Evolutionary conservation across 805 yeast species (phyloP), one percentile per base, ranked within the genome.

Genomic region (Yarrowia deformans): DNA sequence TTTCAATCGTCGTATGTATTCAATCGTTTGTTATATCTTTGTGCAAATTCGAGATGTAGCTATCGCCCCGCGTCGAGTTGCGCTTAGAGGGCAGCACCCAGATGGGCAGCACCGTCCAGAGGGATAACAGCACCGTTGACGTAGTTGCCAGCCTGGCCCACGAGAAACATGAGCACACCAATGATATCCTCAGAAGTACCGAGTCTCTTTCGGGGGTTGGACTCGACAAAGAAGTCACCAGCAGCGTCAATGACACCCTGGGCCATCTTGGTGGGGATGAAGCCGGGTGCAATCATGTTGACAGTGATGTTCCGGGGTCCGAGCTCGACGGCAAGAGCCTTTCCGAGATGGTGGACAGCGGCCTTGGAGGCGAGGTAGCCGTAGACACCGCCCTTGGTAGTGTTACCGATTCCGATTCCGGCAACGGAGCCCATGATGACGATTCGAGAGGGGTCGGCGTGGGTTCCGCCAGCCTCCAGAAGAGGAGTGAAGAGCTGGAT

Each of bases 321-420:
- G 73, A 90, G 81, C 74, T 87, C 89, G 49, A 84, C 77, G 2
- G 93, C 90, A 73, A 89, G 82, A 70, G 82, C 78, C 77, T 85
- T 86, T 39, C 89, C 88, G 77, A 89, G 74, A 75, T 89, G 93
- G 69, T 87, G 84, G 5, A 90, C 87, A 52, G 90, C 93, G 3
- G 93, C 90, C 77, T 89, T 89, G 50, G 93, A 88, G 18, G 93
- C 90, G 54, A 84, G 75, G 77, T 89, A 89, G 8, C 93, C 93
- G 73, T 86, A 90, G 9, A 89, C 84, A 14, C 90, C 90, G 5
- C 82, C 85, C 19, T 74, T 71, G 49, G 75, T 67, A 29, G 83
- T 82, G 69, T 80, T 80, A 7, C 73, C 74, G 18, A 79, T 71
- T 18, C 83, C 78, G 23, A 83, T 76, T 0, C 89, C 88, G 0